These are phyloP conservation scores for Symbiodinium pilosum DNA, from an alignment of 73 alveolate genomes.

Conservation along the genomic window DNA sequence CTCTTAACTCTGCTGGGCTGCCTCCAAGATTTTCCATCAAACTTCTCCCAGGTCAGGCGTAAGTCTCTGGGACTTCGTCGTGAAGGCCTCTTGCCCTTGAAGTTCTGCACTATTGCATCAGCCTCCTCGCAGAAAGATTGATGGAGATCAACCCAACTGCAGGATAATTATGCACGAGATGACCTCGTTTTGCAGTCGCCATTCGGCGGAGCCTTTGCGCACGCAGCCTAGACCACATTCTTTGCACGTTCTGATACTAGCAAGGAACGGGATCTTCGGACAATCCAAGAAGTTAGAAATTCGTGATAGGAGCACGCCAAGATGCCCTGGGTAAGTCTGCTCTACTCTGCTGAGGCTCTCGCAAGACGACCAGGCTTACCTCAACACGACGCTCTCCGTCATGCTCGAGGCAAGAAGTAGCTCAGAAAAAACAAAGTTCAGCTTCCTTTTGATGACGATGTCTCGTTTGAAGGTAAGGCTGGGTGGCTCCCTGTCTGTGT, in stretches of 20 bases:
- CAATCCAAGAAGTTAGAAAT: not conserved
- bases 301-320: not conserved
- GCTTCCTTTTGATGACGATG: not conserved
- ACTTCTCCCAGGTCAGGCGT: slow-evolving; percentile 95
- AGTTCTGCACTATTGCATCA: not conserved
- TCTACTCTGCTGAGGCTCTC: slow-evolving; percentile 36
- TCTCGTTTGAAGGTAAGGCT: slow-evolving; percentile 25
- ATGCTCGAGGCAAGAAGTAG: slow-evolving; percentile 26
- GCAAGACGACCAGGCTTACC: slow-evolving; percentile 94
- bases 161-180: slow-evolving; percentile 84
- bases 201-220: slow-evolving; percentile 93
- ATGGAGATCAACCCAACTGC: not conserved
- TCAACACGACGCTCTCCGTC: slow-evolving; percentile 94
- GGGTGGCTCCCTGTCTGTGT: slow-evolving; percentile 85
- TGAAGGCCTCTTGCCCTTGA: slow-evolving; percentile 19
- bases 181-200: slow-evolving; percentile 91
- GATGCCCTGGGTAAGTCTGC: not conserved
- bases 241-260: too few species aligned
- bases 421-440: not conserved
- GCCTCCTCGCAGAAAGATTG: not conserved
- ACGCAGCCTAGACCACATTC: not conserved
- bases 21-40: too few species aligned
- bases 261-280: too few species aligned
- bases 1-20: too few species aligned
- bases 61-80: slow-evolving; percentile 81